Conservation (phyloP, 140 eudicot species). For the Oenanthe javanica region DNA sequence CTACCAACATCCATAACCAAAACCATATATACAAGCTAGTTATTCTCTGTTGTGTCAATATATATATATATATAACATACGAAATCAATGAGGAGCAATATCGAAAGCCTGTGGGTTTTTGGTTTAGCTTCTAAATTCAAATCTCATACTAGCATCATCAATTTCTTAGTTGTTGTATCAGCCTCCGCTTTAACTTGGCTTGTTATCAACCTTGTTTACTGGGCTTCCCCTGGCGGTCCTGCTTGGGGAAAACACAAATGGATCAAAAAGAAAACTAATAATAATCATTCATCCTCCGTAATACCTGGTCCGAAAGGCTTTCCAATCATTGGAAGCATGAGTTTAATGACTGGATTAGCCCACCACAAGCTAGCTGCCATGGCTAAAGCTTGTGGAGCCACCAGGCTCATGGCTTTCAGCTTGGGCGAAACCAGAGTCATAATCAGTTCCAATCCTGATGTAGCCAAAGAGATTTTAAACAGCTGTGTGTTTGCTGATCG, state of each 20-base stretch:
- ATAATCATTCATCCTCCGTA: background rate
- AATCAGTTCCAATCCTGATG: conserved; percentile 63
- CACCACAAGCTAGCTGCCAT: conserved; percentile 64
- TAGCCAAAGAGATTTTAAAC: conserved; percentile 64
- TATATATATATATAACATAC: too few relatives aligned
- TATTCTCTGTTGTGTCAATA: background rate
- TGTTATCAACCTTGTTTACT: conserved; percentile 33
- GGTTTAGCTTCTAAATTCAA: conserved; percentile 58
- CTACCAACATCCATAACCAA: background rate
- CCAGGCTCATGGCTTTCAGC: conserved; percentile 71
- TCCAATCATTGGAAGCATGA: conserved; percentile 74
- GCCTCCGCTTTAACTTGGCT: conserved; percentile 15
- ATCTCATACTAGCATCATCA: conserved; percentile 15
- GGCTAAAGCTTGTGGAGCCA: conserved; percentile 39
- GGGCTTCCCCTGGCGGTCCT: conserved; percentile 74
- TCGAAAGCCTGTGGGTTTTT: conserved; percentile 63
- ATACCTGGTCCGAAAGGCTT: conserved; percentile 70
- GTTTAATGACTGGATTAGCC: conserved; percentile 67
- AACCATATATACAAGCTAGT: background rate
- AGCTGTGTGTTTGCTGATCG: conserved; percentile 62
- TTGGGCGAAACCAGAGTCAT: conserved; percentile 74
- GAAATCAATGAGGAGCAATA: conserved; percentile 31
- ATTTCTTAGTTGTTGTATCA: background rate
- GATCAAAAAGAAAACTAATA: background rate
- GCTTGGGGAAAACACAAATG: conserved; percentile 58